Evolutionary conservation across 2,329 filamentous ascomycete species (phyloP).

Genomic region (Metarhizium brunneum): DNA sequence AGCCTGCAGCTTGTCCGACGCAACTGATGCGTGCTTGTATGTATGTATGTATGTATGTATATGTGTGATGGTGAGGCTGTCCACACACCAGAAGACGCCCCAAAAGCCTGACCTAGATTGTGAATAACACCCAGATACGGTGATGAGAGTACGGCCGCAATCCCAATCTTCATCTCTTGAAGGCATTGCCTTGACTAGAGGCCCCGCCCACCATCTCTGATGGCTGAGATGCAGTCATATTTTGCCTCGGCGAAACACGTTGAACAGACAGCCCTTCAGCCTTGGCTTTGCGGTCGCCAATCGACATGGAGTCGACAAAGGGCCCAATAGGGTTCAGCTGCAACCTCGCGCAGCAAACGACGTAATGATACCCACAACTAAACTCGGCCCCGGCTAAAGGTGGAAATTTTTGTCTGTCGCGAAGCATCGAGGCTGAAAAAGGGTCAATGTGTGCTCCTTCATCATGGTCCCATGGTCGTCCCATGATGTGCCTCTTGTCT

Average conservation of each 20-base stretch:
- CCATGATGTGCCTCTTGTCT: neutral
- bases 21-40: neutral
- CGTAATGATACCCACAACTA: neutral
- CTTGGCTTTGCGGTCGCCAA: neutral
- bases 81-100: too few species aligned
- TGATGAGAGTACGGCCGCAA: too few species aligned
- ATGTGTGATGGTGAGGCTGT: neutral
- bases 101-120: neutral
- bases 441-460: neutral
- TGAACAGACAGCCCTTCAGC: neutral
- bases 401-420: neutral
- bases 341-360: neutral
- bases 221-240: neutral
- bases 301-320: neutral
- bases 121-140: too few species aligned
- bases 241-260: neutral
- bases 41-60: too few species aligned
- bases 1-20: neutral
- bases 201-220: neutral
- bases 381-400: neutral
- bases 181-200: too few species aligned
- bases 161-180: too few species aligned
- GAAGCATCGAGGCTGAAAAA: neutral
- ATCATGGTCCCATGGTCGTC: neutral
- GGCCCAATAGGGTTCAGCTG: neutral